Evolutionary conservation across 345 rosid species (phyloP), one percentile per base, ranked within the genome.

Genomic region (Populus simonii): DNA sequence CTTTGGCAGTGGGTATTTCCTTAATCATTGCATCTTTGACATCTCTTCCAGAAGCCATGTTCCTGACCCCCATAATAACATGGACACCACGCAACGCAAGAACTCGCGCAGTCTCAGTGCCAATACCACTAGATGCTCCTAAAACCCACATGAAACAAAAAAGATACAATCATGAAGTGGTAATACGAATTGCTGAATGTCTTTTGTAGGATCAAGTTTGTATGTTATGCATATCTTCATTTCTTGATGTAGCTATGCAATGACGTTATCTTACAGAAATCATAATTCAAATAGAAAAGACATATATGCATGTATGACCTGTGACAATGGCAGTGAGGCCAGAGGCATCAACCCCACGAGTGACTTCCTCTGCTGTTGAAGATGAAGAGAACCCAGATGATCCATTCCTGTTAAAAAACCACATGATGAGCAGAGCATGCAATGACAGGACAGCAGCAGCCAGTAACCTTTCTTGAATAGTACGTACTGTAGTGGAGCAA

Each of bases 41-140:
- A 5, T 71, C 36, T 36, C 41, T 73, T 29, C 85, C 89, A 25
- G 84, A 81, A 63, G 80, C 81, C 62, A 80, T 65, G 20, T 84
- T 86, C 80, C 85, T 84, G 10, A 74, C 82, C 16, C 71, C 82
- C 82, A 80, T 80, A 70, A 80, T 74, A 31, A 80, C 82, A 74
- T 74, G 82, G 1, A 70, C 82, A 18, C 79, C 79, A 18, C 82
- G 74, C 78, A 80, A 27, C 1, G 79, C 85, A 66, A 86, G 83
- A 78, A 86, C 87, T 13, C 89, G 89, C 0, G 89, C 75, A 0
- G 98, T 93, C 86, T 92, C 97, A 51, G 80, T 69, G 3, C 94
- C 94, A 74, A 93, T 89, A 66, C 98, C 98, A 75, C 93, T 92
- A 18, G 97, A 90, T 69, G 93, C 93, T 84, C 93, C 98, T 93